phyloP scores from a whole-genome alignment of 495 filamentous ascomycete genomes.

The Gamarada debralockiae region DNA sequence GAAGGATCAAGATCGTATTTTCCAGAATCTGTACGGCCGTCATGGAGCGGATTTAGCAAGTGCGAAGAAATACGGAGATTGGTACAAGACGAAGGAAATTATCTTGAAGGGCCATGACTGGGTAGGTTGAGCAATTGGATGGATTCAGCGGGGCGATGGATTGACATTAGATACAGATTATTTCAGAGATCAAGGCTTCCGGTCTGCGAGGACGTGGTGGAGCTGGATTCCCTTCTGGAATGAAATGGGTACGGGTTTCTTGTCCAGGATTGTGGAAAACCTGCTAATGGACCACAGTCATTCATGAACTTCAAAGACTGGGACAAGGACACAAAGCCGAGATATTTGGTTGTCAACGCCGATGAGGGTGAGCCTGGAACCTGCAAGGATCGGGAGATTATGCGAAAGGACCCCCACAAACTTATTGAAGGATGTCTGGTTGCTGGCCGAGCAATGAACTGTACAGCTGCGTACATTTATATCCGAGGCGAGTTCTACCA shows the following conservation, averaged over 20 bases:
- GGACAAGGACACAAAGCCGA: constrained; percentile 95
- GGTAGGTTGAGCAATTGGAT: constrained; percentile 43
- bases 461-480: constrained; percentile 97
- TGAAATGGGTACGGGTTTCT: constrained; percentile 83
- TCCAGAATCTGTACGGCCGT: constrained; percentile 95
- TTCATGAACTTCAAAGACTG: constrained; percentile 99
- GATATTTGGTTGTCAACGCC: constrained; percentile 96
- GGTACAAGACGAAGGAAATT: constrained; percentile 99
- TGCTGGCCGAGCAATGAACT: constrained; percentile 95
- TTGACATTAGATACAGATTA: constrained; percentile 56
- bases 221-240: constrained; percentile 93
- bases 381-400: constrained; percentile 99
- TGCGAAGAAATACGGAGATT: constrained; percentile 98
- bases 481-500: constrained; percentile 99
- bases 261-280: not conserved
- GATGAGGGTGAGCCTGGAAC: constrained; percentile 98
- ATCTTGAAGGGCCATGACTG: constrained; percentile 95
- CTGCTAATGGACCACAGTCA: constrained; percentile 51
- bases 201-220: constrained; percentile 94
- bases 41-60: constrained; percentile 86
- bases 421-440: constrained; percentile 96
- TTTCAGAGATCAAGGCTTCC: constrained; percentile 92
- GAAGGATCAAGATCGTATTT: constrained; percentile 94
- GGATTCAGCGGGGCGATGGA: not conserved
- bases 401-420: constrained; percentile 99